Base-by-base conservation (phyloP, 108 stramenopile genomes). In the Aureococcus anophagefferens region DNA sequence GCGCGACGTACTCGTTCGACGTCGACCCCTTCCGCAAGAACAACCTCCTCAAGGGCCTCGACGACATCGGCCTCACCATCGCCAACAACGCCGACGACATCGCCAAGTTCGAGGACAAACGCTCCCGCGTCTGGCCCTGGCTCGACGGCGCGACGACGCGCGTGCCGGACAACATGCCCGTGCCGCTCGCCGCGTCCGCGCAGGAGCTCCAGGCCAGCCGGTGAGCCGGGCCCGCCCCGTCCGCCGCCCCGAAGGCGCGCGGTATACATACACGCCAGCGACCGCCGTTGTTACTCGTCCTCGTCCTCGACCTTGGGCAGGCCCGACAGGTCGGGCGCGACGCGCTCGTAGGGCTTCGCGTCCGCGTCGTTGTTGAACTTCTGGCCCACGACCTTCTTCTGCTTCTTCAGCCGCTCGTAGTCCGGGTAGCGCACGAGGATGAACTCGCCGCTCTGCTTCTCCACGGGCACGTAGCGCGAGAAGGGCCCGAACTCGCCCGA, bases 11-110 rank as follows among this genome's bases (percentile, higher is more conserved):
- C 71, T 40, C 82, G 33, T 94, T 94, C 78, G 89, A 91, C 69
- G 83, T 94, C 63, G 93, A 94, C 83, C 76, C 87, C 31, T 93
- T 93, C 87, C 86, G 88, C 71, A 93, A 93, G 79, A 75, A 88
- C 59, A 92, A 91, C 81, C 81, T 95, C 35, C 68, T 92, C 66
- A 90, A 93, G 74, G 92, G 94, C 71, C 80, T 95, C 46, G 94
- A 95, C 74, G 93, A 95, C 83, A 93, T 95, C 75, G 94, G 94
- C 21, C 84, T 93, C 68, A 93, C 94, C 34, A 73, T 95, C 29
- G n/a, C n/a, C n/a, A 89, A 89, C 62, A 93, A 93, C 85, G 80
- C 74, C 33, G 89, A 90, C 65, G 84, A 89, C 77, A 93, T 95
- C 67, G 71, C 74, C 35, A 62, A 77, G 33, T 95, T 93, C 76